Evolutionary conservation across 257 asterid genomes (phyloP), one percentile per base, ranked within the genome.

Genomic region (Solanum boliviense): DNA sequence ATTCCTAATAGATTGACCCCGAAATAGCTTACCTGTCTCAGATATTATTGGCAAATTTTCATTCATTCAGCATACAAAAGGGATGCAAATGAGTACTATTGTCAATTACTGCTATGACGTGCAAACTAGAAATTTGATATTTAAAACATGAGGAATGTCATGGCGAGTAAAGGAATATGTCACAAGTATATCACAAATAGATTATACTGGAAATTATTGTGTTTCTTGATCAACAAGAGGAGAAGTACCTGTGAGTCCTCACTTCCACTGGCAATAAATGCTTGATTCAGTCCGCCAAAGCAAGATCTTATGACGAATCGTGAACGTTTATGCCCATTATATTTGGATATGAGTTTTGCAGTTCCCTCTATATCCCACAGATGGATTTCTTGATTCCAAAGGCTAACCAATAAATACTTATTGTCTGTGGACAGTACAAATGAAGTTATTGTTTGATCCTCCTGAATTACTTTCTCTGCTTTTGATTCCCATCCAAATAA

Each of bases 221-320:
- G 31, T 48, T 52, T 34, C 25, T 67, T 87, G 73, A 89, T 87
- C 20, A 67, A 25, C 76, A 85, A 44, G 86, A 70, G 81, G 78
- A 76, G 9, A 56, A 56, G 23, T 91, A 97, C 99, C 98, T 91
- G 96, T 41, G 99, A 95, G 92, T 97, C 98, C 92, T 97, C 99
- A 27, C 99, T 97, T 81, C 99, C 99, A 81, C 99, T 95, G 79
- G 98, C 98, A 73, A 97, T 89, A 83, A 97, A 97, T 78, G 96
- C 93, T 90, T 95, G 96, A 21, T 93, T 95, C 44, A 92, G 86
- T 86, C 99, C 99, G 83, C 99, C 99, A 60, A 97, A 94, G 89
- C 99, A 97, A 23, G 98, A 94, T 91, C 96, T 93, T 32, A 97
- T 94, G 21, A 97, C 93, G 86, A 90, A 97, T 52, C 99, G 98